Percentiles rank a stretch among this genome's conserved stretches.
Conservation (phyloP, 1,284 basidiomycete genomes). For the Melampsora occidentalis region DNA sequence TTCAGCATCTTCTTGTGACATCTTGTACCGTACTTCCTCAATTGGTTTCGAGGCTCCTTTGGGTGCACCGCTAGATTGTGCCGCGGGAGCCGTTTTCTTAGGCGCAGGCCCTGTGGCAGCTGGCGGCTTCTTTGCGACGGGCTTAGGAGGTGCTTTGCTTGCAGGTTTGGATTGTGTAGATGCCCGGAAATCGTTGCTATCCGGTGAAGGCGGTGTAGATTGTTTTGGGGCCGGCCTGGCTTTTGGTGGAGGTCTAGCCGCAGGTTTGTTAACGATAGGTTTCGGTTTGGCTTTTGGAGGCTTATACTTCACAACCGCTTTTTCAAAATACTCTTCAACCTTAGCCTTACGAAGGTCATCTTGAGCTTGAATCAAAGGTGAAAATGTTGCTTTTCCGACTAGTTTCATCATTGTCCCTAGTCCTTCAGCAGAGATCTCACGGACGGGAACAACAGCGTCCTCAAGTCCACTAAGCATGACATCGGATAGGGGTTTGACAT, state of each 20-base stretch:
- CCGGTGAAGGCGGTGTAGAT: slow-evolving; percentile 13
- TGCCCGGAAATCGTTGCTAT: slow-evolving; percentile 4
- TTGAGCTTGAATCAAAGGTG: slow-evolving; percentile 78
- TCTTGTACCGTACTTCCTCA: slow-evolving; percentile 74
- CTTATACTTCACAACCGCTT: slow-evolving; percentile 80
- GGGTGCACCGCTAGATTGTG: slow-evolving; percentile 58
- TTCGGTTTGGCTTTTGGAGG: slow-evolving; percentile 60
- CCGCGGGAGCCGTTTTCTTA: slow-evolving; percentile 57
- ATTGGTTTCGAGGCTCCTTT: slow-evolving; percentile 59
- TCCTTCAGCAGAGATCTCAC: slow-evolving; percentile 81
- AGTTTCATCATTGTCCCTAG: slow-evolving; percentile 95
- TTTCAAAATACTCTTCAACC: slow-evolving; percentile 88
- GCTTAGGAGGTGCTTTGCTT: slow-evolving; percentile 60
- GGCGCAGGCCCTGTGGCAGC: slow-evolving; percentile 52
- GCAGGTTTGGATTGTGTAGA: slow-evolving; percentile 47
- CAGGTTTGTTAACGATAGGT: slow-evolving; percentile 45
- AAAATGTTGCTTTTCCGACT: slow-evolving; percentile 88
- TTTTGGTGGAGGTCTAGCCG: slow-evolving; percentile 47
- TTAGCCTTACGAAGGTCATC: slow-evolving; percentile 87
- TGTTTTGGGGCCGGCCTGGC: slow-evolving; percentile 9
- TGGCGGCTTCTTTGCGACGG: slow-evolving; percentile 58
- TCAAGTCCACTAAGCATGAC: slow-evolving; percentile 72
- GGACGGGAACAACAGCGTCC: slow-evolving; percentile 85
- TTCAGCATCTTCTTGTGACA: slow-evolving; percentile 88
- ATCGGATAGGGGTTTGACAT: slow-evolving; percentile 81